Evolutionary conservation across 345 rosid species (phyloP).

Genomic region (Microcos paniculata): DNA sequence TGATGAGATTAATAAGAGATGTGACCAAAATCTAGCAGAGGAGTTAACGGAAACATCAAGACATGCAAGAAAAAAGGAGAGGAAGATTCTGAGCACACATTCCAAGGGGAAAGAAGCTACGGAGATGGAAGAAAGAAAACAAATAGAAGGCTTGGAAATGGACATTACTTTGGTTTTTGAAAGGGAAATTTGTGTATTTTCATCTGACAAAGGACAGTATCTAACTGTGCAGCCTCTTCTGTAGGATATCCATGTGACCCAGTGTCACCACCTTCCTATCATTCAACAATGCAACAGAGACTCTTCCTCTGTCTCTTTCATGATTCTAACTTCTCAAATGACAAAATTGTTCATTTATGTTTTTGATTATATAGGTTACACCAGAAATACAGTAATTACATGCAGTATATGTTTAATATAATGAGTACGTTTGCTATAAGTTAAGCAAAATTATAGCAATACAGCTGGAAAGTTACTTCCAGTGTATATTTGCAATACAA

Average conservation of each 20-base stretch:
- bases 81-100: conserved; percentile 47
- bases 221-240: conserved; percentile 34
- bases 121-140: conserved; percentile 42
- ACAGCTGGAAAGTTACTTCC: no score
- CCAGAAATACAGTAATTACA: no score
- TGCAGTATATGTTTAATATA: no score
- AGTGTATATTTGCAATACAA: no score
- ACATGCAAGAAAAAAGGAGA: not conserved
- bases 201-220: conserved; percentile 37
- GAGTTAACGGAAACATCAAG: not conserved
- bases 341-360: not conserved
- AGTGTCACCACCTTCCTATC: conserved; percentile 42
- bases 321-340: not conserved
- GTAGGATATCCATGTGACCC: conserved; percentile 62
- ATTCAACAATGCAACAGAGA: conserved; percentile 17
- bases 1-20: not conserved
- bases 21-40: conserved; percentile 23
- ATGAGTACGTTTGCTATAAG: no score
- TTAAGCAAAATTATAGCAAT: no score
- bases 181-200: conserved; percentile 25
- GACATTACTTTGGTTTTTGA: conserved; percentile 32
- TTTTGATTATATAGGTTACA: no score
- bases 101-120: conserved; percentile 61
- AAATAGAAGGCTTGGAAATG: conserved; percentile 32
- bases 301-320: conserved; percentile 12